Conservation (phyloP, 768 basidiomycete species). For the Filobasidium wieringae region DNA sequence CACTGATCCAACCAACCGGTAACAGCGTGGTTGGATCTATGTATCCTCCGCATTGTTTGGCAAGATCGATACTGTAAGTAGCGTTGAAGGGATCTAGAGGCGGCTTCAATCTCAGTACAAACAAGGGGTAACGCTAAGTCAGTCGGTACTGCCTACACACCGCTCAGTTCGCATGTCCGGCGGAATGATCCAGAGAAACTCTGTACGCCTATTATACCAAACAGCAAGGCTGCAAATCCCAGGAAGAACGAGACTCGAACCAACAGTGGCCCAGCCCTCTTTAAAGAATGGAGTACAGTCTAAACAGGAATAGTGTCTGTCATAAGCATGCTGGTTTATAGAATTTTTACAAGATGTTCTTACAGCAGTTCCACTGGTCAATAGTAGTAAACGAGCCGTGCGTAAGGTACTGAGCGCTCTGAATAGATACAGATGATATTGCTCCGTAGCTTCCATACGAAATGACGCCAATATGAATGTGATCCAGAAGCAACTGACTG, state of each 20-base stretch:
- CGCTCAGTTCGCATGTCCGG: slow-evolving; percentile 38
- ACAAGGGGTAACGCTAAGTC: not conserved
- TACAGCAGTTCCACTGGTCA: slow-evolving; percentile 85
- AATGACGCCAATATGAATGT: slow-evolving; percentile 58
- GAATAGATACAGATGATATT: slow-evolving; percentile 70
- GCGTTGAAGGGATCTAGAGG: slow-evolving; percentile 31
- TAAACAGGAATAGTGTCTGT: slow-evolving; percentile 18
- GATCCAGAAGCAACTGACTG: slow-evolving; percentile 78
- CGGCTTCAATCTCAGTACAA: not conserved
- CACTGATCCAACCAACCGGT: slow-evolving; percentile 43
- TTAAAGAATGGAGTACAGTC: slow-evolving; percentile 85
- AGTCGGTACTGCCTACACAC: slow-evolving; percentile 2
- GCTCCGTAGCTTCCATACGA: slow-evolving; percentile 53
- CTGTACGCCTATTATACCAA: slow-evolving; percentile 90
- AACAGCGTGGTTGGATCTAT: slow-evolving; percentile 52
- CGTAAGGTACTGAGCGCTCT: slow-evolving; percentile 77
- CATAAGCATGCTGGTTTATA: slow-evolving; percentile 5
- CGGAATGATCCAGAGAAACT: slow-evolving; percentile 77
- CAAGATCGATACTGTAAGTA: slow-evolving; percentile 32
- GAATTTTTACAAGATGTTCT: slow-evolving; percentile 2
- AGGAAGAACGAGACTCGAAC: slow-evolving; percentile 84
- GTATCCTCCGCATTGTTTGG: slow-evolving; percentile 68
- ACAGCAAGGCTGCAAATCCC: slow-evolving; percentile 73
- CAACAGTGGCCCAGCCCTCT: slow-evolving; percentile 77
- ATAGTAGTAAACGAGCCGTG: slow-evolving; percentile 65